Conservation (phyloP, 805 yeast species). For the Grigorovia humatica region DNA sequence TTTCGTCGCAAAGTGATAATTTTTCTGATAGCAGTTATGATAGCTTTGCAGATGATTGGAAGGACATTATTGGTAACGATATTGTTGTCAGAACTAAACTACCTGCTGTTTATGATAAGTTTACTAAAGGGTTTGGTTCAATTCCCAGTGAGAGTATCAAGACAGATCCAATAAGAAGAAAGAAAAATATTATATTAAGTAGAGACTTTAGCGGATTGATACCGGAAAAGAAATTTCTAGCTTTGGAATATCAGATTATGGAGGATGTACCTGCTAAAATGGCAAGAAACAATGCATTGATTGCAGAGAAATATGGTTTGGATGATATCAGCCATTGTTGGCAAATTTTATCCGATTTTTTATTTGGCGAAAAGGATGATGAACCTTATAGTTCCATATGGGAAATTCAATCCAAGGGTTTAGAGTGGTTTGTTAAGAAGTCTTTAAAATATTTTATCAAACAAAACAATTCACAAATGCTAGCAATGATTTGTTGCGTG, state of each 20-base stretch:
- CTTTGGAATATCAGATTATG: conserved; percentile 51
- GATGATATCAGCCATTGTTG: conserved; percentile 64
- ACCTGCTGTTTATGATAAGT: conserved; percentile 36
- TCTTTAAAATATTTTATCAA: conserved; percentile 55
- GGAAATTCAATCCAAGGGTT: conserved; percentile 77
- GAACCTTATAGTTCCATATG: conserved; percentile 42
- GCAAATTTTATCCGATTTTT: conserved; percentile 43
- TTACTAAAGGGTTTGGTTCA: conserved; percentile 18
- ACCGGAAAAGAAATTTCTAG: conserved; percentile 66
- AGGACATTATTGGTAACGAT: conserved; percentile 51
- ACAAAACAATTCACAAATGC: conserved; percentile 69
- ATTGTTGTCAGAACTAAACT: conserved; percentile 37
- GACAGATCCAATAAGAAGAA: conserved; percentile 22
- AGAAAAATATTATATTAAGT: conserved; percentile 48
- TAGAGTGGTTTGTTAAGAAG: conserved; percentile 50
- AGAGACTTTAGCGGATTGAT: conserved; percentile 58
- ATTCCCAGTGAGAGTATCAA: conserved; percentile 17
- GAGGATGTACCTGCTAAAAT: conserved; percentile 56
- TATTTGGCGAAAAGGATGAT: conserved; percentile 20
- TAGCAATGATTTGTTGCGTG: conserved; percentile 78
- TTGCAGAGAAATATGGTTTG: conserved; percentile 55
- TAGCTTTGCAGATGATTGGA: conserved; percentile 60
- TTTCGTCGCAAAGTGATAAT: conserved; percentile 21
- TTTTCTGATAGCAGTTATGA: conserved; percentile 34
- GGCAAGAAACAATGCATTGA: conserved; percentile 58